phyloP scores from a whole-genome alignment of 2,329 filamentous ascomycete species.

The Arthroderma sp. region DNA sequence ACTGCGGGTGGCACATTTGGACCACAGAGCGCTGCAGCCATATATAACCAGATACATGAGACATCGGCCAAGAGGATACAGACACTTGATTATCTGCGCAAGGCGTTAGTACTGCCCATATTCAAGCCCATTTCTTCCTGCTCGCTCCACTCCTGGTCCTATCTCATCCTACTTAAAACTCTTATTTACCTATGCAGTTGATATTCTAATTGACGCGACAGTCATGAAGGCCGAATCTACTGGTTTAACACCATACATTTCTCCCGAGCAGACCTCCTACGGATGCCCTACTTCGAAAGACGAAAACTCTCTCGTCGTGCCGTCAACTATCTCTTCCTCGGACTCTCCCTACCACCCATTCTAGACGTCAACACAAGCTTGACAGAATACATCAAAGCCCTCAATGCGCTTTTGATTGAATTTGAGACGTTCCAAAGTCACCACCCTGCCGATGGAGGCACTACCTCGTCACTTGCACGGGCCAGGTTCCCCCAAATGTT shows the following conservation, averaged over 20 bases:
- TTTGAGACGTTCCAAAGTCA: slow-evolving; percentile 89
- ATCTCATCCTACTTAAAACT: no score
- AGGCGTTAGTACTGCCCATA: slow-evolving; percentile 51
- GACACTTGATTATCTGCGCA: slow-evolving; percentile 81
- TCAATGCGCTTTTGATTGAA: slow-evolving; percentile 75
- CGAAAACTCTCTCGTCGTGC: slow-evolving; percentile 78
- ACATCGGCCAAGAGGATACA: slow-evolving; percentile 84
- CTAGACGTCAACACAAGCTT: slow-evolving; percentile 74
- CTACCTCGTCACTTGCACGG: slow-evolving; percentile 56
- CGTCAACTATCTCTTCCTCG: slow-evolving; percentile 85
- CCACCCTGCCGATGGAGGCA: slow-evolving; percentile 62
- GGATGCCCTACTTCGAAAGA: slow-evolving; percentile 73
- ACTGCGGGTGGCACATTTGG: slow-evolving; percentile 24
- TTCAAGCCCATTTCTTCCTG: background rate
- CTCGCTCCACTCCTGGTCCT: background rate
- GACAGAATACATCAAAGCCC: slow-evolving; percentile 71
- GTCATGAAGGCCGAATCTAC: slow-evolving; percentile 85
- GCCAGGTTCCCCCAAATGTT: slow-evolving; percentile 77
- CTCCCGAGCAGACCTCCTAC: slow-evolving; percentile 63
- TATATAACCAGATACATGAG: slow-evolving; percentile 64
- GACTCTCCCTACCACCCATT: slow-evolving; percentile 77
- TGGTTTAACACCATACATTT: slow-evolving; percentile 98
- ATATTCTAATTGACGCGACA: slow-evolving; percentile 23
- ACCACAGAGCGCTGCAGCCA: slow-evolving; percentile 39
- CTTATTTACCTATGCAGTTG: background rate